Conservation (phyloP, 805 yeast genomes). For the Jamesozyma gamospora region DNA sequence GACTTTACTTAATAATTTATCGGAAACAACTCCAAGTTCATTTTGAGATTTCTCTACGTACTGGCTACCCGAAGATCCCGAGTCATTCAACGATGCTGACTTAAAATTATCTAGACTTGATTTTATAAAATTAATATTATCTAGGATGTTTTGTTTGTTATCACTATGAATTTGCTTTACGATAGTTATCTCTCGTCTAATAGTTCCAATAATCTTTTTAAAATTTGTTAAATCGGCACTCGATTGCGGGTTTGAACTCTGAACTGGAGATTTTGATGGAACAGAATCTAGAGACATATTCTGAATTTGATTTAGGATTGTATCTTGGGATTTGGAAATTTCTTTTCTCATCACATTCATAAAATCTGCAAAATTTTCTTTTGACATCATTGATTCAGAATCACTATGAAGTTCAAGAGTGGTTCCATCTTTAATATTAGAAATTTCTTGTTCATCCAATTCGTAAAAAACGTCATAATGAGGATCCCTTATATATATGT, state of each 20-base stretch:
- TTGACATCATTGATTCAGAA: neutral
- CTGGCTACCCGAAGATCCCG: slow-evolving; percentile 30
- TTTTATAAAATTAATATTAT: slow-evolving; percentile 36
- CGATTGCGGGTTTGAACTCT: neutral
- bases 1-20: slow-evolving; percentile 59
- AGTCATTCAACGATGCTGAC: slow-evolving; percentile 32
- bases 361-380: slow-evolving; percentile 5
- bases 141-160: slow-evolving; percentile 23
- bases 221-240: neutral
- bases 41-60: slow-evolving; percentile 72
- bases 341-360: slow-evolving; percentile 8
- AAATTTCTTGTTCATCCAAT: slow-evolving; percentile 57
- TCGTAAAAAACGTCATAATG: slow-evolving; percentile 59
- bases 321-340: slow-evolving; percentile 9
- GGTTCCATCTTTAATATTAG: slow-evolving; percentile 49
- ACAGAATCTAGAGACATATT: neutral
- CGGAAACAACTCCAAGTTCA: slow-evolving; percentile 69
- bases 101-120: slow-evolving; percentile 44
- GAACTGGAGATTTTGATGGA: neutral
- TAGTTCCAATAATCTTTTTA: slow-evolving; percentile 27
- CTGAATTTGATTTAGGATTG: slow-evolving; percentile 7
- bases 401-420: slow-evolving; percentile 41
- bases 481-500: slow-evolving; percentile 60
- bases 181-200: slow-evolving; percentile 47
- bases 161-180: neutral